phyloP scores from a whole-genome alignment of 129 eudicot species.

The Artemisia annua region DNA sequence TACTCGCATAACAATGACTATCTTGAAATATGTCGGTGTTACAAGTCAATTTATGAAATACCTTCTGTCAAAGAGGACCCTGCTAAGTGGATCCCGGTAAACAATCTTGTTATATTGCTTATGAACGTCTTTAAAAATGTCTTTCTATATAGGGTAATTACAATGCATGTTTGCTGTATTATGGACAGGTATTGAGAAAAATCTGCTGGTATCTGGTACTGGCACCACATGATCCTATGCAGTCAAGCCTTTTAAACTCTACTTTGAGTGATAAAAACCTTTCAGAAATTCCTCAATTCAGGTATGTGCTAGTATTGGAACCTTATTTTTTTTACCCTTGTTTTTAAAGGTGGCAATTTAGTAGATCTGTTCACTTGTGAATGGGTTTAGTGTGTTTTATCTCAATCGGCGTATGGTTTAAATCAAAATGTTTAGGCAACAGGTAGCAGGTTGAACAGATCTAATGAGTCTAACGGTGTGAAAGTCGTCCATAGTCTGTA shows the following conservation, averaged over 20 bases:
- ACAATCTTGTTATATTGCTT: background rate
- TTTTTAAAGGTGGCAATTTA: too few relatives aligned
- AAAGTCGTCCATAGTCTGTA: too few relatives aligned
- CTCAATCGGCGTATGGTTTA: too few relatives aligned
- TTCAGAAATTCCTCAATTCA: constrained; percentile 84
- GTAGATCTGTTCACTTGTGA: too few relatives aligned
- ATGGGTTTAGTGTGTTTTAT: too few relatives aligned
- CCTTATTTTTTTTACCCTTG: too few relatives aligned
- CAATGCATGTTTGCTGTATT: background rate
- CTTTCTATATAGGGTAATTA: background rate
- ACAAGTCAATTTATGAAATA: constrained; percentile 89
- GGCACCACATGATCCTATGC: constrained; percentile 97
- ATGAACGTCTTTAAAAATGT: background rate
- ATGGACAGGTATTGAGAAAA: constrained; percentile 70
- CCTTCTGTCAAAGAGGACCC: constrained; percentile 87
- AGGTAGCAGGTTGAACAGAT: too few relatives aligned
- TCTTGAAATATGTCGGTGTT: constrained; percentile 92
- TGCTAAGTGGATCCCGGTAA: constrained; percentile 78
- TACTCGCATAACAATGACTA: constrained; percentile 80
- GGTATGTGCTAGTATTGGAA: constrained; percentile 31
- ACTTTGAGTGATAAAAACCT: constrained; percentile 89
- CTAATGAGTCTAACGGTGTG: too few relatives aligned
- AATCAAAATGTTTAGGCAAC: too few relatives aligned
- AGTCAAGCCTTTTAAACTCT: constrained; percentile 86
- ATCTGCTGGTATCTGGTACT: constrained; percentile 87